Evolutionary conservation across 2,329 filamentous ascomycete genomes (phyloP), one percentile per base, ranked within the genome.

Genomic region (Monilinia aucupariae): DNA sequence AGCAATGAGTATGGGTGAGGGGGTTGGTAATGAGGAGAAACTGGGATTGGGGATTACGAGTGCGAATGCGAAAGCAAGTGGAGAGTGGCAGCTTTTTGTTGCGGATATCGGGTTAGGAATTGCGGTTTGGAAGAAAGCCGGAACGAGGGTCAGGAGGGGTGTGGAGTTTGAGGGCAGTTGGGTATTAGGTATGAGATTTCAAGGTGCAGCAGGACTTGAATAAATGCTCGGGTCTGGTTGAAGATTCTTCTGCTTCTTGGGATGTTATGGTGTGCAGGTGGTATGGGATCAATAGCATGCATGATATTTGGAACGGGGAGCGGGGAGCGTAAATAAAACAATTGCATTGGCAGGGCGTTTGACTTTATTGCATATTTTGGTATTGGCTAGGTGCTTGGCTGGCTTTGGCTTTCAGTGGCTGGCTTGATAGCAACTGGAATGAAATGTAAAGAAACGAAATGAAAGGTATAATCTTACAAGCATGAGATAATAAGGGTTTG

Each of bases 81-180:
- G 67, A 51, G 79, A 79, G 20, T 96, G 92, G 92, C 85, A 88
- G 60, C 78, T 97, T 1, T 90, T 86, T 72, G 84, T 97, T 15
- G 91, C 88, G 2, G 94, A 99, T 74, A 88, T 97, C 68, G 93
- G 94, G 0, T 84, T 97, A 17, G 87, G 86, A 2, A 87, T 90
- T 64, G 84, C 89, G 4, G 90, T 92, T 4, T 96, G 92, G 89
- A 88, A 88, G 72, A 91, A 91, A 74, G 89, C 90, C 0, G 90
- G 90, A 2, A 91, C 90, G 5, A 87, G 89, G 73, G 85, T 91
- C 58, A 85, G 92, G 25, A 87, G 90, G 68, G 92, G 92, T 0
- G 88, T 97, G 62, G 91, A 92, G 70, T 97, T 97, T 79, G 91
- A 91, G 30, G 86, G 87, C 64, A 85, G 87, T 68, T 97, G 93